Base-by-base conservation (phyloP, 2,329 filamentous ascomycete genomes). In the Colletotrichum sidae region DNA sequence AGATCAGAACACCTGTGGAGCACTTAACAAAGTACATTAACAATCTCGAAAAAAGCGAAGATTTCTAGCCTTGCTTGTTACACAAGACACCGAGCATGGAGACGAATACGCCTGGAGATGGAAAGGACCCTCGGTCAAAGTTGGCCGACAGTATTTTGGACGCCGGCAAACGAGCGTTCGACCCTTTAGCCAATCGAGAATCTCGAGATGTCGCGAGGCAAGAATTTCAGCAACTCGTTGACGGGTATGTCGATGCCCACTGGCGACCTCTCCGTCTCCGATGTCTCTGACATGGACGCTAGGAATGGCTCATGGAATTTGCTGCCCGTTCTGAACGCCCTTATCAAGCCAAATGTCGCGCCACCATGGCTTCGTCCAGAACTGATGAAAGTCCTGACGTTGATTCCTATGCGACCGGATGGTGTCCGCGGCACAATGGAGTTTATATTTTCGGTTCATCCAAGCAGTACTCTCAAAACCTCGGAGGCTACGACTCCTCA, bases 381-480 rank as follows among this genome's bases (percentile, higher is more conserved):
- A 46, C 73, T 92, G 2, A 80, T 89, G 69, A 81, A 81, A 61
- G 80, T 85, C 11, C 80, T 93, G 49, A 87, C 89, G 2, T 73
- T 81, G 11, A 72, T 92, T 9, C 90, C 90, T 1, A 79, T 92
- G 34, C 82, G 90, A 4, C 77, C 80, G 2, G 83, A 87, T 67
- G 90, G 90, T 15, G 88, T 93, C 12, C 84, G 90, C 39, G 84
- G 87, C 34, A 90, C 88, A 0, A 81, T 92, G 67, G 90, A 92
- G 72, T 92, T 92, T 71, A 82, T 93, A 41, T 90, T 92, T 62
- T 84, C 89, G 1, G 87, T 91, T 7, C 90, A 92, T 67, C 86
- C 90, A 0, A 83, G 85, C 67, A 81, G 79, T 68, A 76, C 78
- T 7, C 74, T 79, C 61, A 75, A 76, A 69, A 57, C 73, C 0